These are phyloP conservation scores for Delitschia confertaspora DNA, from an alignment of 495 filamentous ascomycete species.

Conservation along the genomic window DNA sequence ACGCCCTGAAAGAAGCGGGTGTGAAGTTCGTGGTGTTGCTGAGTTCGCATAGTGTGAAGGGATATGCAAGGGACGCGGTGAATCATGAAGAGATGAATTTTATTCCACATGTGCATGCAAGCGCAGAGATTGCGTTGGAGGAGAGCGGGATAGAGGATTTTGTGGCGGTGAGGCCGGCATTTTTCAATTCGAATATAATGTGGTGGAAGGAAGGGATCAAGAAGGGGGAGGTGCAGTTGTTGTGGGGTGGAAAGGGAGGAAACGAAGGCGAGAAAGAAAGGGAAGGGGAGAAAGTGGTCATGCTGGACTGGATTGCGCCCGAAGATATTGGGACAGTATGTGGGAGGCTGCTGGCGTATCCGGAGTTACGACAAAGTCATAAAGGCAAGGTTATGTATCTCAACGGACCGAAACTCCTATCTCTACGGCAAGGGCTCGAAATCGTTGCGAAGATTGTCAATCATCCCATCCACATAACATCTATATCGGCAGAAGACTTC, in stretches of 20 bases:
- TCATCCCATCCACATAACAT: not conserved
- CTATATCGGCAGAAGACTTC: not conserved
- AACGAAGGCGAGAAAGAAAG: too few relatives aligned
- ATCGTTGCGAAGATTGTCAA: not conserved
- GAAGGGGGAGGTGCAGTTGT: constrained; percentile 3
- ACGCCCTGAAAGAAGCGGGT: constrained; percentile 13
- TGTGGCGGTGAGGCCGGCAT: constrained; percentile 15
- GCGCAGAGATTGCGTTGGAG: constrained; percentile 12
- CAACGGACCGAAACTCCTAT: not conserved
- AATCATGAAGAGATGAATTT: constrained; percentile 1
- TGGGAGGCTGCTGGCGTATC: not conserved
- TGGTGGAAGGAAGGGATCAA: constrained; percentile 3
- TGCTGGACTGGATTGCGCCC: constrained; percentile 2
- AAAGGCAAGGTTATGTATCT: not conserved
- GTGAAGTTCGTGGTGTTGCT: constrained; percentile 18
- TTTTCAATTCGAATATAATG: constrained; percentile 16
- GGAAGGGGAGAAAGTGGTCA: too few relatives aligned
- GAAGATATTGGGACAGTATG: constrained; percentile 5
- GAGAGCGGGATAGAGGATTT: not conserved
- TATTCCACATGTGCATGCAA: constrained; percentile 16
- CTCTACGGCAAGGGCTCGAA: not conserved
- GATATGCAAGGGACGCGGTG: not conserved
- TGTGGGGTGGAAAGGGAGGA: too few relatives aligned
- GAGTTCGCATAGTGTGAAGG: constrained; percentile 3
- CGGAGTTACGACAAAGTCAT: not conserved